These are phyloP conservation scores for Betula pendula DNA, from an alignment of 306 rosid genomes.

Conservation along the genomic window DNA sequence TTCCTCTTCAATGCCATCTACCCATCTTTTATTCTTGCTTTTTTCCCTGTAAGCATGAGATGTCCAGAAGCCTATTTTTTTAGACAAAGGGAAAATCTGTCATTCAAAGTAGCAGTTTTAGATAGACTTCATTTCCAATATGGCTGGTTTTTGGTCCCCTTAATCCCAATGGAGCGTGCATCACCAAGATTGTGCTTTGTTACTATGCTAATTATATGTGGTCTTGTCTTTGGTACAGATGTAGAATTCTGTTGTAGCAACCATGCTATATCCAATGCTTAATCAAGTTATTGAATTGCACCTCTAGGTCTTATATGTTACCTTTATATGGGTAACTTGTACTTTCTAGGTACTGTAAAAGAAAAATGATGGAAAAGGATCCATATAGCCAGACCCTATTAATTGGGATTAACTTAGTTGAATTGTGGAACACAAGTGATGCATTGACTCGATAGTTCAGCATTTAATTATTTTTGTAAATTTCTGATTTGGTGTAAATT, in stretches of 20 bases:
- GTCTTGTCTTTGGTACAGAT: neutral
- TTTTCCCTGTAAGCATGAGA: neutral
- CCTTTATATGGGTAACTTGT: neutral
- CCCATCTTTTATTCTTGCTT: neutral
- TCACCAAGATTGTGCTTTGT: neutral
- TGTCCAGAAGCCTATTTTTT: neutral
- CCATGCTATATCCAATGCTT: neutral
- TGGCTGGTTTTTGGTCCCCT: neutral
- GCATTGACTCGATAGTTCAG: constrained; percentile 9
- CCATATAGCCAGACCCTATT: neutral
- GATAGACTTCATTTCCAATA: neutral
- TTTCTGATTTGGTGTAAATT: too few species aligned
- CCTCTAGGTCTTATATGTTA: neutral
- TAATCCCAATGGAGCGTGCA: neutral
- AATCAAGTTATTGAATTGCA: neutral
- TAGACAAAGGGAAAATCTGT: constrained; percentile 1
- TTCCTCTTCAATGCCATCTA: neutral
- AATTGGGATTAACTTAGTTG: neutral
- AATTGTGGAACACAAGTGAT: constrained; percentile 4
- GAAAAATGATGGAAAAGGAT: neutral
- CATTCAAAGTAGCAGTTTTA: neutral
- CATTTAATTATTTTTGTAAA: constrained; percentile 6
- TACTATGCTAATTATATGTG: neutral
- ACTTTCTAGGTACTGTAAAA: neutral
- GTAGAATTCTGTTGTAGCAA: neutral